Conservation (phyloP, 2,329 filamentous ascomycete species). For the Paraphaeosphaeria sporulosa region DNA sequence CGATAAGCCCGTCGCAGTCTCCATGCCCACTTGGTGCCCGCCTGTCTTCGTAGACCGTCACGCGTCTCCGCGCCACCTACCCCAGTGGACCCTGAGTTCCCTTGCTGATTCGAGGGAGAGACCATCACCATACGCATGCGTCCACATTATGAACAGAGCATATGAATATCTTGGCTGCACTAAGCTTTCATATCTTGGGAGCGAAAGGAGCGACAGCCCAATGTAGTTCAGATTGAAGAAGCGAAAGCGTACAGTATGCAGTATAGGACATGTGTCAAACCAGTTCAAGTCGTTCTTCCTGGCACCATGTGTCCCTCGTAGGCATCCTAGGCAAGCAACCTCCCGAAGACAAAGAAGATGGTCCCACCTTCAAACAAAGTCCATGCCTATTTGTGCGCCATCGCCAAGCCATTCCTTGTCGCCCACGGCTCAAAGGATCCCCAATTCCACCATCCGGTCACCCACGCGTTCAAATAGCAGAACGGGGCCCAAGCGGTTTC, state of each 20-base stretch:
- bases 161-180: background rate
- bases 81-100: background rate
- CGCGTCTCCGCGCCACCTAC: background rate
- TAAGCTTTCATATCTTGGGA: background rate
- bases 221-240: background rate
- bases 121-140: background rate
- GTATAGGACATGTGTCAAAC: constrained; percentile 1
- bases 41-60: background rate
- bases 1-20: background rate
- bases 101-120: background rate
- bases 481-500: background rate
- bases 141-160: background rate
- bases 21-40: background rate
- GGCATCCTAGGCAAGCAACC: background rate
- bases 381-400: background rate
- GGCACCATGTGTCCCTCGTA: background rate
- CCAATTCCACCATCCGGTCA: constrained; percentile 7
- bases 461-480: constrained; percentile 5
- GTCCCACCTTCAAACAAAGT: too few relatives aligned
- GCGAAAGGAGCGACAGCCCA: background rate
- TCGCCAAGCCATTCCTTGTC: background rate
- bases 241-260: constrained; percentile 8
- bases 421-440: background rate
- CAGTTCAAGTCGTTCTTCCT: background rate
- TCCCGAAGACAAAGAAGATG: too few relatives aligned